Conservation (phyloP, 129 eudicot genomes). For the Chrysanthemum seticuspe region DNA sequence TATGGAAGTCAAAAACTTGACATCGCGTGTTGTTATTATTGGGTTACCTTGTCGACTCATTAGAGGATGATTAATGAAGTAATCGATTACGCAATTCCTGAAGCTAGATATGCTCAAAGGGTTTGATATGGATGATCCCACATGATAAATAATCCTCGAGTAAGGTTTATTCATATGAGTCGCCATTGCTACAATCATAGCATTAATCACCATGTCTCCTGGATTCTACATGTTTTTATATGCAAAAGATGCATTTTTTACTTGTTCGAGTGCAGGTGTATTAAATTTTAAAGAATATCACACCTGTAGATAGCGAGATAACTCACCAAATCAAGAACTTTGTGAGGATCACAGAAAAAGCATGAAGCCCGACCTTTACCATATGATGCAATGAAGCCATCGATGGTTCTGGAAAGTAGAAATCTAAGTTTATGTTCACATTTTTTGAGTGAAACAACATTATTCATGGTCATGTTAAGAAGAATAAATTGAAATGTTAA, state of each 20-base stretch:
- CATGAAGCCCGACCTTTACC: constrained; percentile 30
- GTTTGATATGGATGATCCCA: constrained; percentile 37
- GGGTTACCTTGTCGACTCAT: constrained; percentile 34
- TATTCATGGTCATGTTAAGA: too few relatives aligned
- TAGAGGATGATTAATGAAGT: constrained; percentile 39
- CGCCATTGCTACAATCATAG: constrained; percentile 38
- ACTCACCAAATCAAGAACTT: constrained; percentile 30
- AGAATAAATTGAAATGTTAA: too few relatives aligned
- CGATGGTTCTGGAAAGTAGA: neutral
- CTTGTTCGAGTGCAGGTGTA: neutral
- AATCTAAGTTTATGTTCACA: too few relatives aligned
- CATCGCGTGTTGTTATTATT: constrained; percentile 43
- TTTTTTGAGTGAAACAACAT: too few relatives aligned
- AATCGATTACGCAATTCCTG: neutral
- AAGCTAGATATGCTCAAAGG: constrained; percentile 25
- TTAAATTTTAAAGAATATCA: too few relatives aligned
- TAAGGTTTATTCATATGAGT: constrained; percentile 29
- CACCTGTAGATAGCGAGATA: neutral
- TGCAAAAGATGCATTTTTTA: neutral
- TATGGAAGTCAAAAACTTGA: constrained; percentile 53
- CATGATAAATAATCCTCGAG: constrained; percentile 42
- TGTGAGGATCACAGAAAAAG: constrained; percentile 15
- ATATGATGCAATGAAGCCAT: constrained; percentile 16
- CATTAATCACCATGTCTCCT: constrained; percentile 51
- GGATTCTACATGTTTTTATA: constrained; percentile 30